Evolutionary conservation across 1,139 yeast species (phyloP).

Genomic region (Magnusiomyces ingens): DNA sequence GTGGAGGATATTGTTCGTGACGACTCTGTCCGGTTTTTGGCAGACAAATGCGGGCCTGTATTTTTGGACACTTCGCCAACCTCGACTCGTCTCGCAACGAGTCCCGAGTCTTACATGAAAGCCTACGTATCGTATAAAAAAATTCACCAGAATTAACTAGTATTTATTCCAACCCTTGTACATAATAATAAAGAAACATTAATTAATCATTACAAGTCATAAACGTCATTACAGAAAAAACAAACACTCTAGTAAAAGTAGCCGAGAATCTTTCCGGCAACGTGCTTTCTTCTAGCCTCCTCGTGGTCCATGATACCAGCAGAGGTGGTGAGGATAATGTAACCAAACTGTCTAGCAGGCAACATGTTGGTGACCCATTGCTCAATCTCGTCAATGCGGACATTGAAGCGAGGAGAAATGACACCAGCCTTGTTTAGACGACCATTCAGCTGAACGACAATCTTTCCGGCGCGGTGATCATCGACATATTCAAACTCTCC

Average conservation of each 20-base stretch:
- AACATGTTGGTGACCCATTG: slow-evolving; percentile 96
- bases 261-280: slow-evolving; percentile 95
- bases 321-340: slow-evolving; percentile 93
- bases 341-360: slow-evolving; percentile 99
- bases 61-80: slow-evolving; percentile 12
- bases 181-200: slow-evolving; percentile 4
- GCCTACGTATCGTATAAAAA: slow-evolving; percentile 5
- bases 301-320: slow-evolving; percentile 99
- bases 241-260: slow-evolving; percentile 64
- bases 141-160: neutral
- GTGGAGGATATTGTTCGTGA: slow-evolving; percentile 32
- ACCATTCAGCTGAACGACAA: slow-evolving; percentile 94
- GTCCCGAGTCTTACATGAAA: neutral
- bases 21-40: slow-evolving; percentile 22
- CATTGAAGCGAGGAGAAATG: slow-evolving; percentile 96
- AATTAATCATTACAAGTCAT: slow-evolving; percentile 1
- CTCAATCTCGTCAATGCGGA: slow-evolving; percentile 87
- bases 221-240: slow-evolving; percentile 1
- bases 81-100: slow-evolving; percentile 1
- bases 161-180: neutral
- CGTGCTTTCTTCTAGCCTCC: slow-evolving; percentile 99
- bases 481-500: slow-evolving; percentile 98
- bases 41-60: slow-evolving; percentile 26
- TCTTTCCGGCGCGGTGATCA: slow-evolving; percentile 98
- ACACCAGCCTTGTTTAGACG: slow-evolving; percentile 99